These are phyloP conservation scores for Hanseniaspora singularis DNA, from an alignment of 805 yeast species.

Conservation along the genomic window DNA sequence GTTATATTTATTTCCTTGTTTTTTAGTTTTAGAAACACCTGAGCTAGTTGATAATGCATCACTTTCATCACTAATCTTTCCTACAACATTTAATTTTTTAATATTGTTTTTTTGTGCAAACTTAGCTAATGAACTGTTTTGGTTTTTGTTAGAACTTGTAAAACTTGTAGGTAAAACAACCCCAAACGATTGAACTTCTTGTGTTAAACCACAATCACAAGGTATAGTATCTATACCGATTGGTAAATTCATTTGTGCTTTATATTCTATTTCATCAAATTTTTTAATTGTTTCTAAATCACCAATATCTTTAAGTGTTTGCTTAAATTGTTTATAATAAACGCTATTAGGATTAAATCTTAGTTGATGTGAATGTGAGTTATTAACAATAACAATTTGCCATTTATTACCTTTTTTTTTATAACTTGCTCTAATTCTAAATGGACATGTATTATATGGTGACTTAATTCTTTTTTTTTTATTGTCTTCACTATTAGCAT, in stretches of 20 bases:
- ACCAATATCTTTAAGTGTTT: conserved; percentile 21
- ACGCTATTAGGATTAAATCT: conserved; percentile 28
- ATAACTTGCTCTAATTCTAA: conserved; percentile 52
- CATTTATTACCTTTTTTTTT: conserved; percentile 41
- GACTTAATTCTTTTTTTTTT: conserved; percentile 25
- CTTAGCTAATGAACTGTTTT: conserved; percentile 4
- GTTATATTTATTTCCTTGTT: not conserved
- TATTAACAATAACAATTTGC: conserved; percentile 51
- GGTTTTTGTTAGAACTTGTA: conserved; percentile 12
- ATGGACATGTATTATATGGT: conserved; percentile 42
- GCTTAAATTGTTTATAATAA: conserved; percentile 29
- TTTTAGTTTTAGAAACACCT: not conserved
- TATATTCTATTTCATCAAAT: conserved; percentile 30
- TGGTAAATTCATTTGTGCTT: conserved; percentile 26
- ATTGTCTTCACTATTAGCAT: not conserved
- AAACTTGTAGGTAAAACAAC: conserved; percentile 26
- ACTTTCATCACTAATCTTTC: not conserved
- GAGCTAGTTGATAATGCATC: not conserved
- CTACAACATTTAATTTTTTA: not conserved
- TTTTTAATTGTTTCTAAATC: conserved; percentile 28
- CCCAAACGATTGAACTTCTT: conserved; percentile 28
- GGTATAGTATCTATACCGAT: conserved; percentile 26
- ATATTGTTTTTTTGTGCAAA: conserved; percentile 5
- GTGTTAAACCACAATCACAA: conserved; percentile 31
- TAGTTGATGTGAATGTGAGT: conserved; percentile 45